Conservation (phyloP, 2,329 filamentous ascomycete genomes). For the Ophiostoma populinum region DNA sequence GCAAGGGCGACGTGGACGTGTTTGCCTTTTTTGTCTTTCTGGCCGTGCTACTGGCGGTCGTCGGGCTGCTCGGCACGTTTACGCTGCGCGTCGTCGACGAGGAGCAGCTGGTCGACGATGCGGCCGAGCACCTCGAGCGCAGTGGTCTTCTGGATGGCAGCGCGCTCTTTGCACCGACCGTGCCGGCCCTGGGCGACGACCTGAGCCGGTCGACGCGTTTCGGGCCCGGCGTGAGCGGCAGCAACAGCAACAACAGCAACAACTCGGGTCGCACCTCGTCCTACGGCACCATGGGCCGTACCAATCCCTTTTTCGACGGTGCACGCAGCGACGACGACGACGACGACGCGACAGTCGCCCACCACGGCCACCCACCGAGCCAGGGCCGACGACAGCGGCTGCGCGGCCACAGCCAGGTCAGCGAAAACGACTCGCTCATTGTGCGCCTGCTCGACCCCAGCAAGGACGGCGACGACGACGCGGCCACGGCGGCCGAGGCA, state of each 20-base stretch:
- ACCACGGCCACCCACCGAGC: slow-evolving; percentile 5
- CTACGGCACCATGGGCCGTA: slow-evolving; percentile 10
- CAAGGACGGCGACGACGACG: slow-evolving; percentile 9
- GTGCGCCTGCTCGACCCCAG: slow-evolving; percentile 9
- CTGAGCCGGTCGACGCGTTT: slow-evolving; percentile 6
- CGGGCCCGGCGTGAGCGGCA: slow-evolving; percentile 6
- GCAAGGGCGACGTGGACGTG: slow-evolving; percentile 49
- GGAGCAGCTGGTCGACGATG: slow-evolving; percentile 74
- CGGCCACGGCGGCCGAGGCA: slow-evolving; percentile 22
- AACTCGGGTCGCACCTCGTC: neutral
- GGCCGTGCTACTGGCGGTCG: slow-evolving; percentile 46
- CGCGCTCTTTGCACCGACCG: slow-evolving; percentile 47
- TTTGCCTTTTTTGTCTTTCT: slow-evolving; percentile 82
- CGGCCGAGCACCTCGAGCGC: slow-evolving; percentile 76
- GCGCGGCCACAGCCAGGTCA: slow-evolving; percentile 1
- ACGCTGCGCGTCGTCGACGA: slow-evolving; percentile 67
- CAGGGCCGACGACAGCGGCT: neutral
- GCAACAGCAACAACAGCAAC: slow-evolving; percentile 3
- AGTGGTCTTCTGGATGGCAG: slow-evolving; percentile 68
- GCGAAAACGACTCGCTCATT: slow-evolving; percentile 6
- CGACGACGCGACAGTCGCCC: slow-evolving; percentile 3
- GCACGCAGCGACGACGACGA: slow-evolving; percentile 7
- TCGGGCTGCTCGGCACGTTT: slow-evolving; percentile 59
- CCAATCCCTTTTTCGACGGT: slow-evolving; percentile 6
- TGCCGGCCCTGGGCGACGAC: slow-evolving; percentile 14